Evolutionary conservation across 1,139 yeast species (phyloP).

Genomic region (Candida pseudoviswanathii): DNA sequence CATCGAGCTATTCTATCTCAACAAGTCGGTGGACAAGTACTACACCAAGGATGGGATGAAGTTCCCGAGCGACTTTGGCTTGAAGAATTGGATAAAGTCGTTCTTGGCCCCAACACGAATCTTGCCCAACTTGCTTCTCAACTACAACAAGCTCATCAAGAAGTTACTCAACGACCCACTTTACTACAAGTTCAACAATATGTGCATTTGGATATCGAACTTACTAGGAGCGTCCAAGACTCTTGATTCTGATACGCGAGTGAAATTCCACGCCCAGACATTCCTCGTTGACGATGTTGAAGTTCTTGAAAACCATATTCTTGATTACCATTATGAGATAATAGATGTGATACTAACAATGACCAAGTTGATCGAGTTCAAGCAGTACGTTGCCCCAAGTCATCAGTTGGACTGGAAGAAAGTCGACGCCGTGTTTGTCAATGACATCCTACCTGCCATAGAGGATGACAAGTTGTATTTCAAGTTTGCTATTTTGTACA

Average conservation of each 20-base stretch:
- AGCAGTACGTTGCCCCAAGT: background rate
- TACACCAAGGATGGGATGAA: conserved; percentile 8
- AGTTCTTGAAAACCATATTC: background rate
- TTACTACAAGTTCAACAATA: conserved; percentile 10
- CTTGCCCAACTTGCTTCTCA: conserved; percentile 7
- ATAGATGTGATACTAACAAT: conserved; percentile 9
- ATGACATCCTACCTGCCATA: conserved; percentile 5
- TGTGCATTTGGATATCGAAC: conserved; percentile 7
- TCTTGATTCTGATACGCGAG: background rate
- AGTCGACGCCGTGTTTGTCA: background rate
- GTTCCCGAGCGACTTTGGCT: conserved; percentile 27
- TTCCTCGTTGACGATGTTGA: conserved; percentile 3
- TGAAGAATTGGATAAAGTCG: conserved; percentile 20
- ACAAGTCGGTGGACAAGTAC: conserved; percentile 20
- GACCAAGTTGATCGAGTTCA: conserved; percentile 3
- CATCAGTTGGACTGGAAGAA: background rate
- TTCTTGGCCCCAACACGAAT: conserved; percentile 5
- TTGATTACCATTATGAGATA: conserved; percentile 13
- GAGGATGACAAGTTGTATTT: conserved; percentile 1
- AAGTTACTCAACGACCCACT: conserved; percentile 11
- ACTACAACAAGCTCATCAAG: conserved; percentile 8
- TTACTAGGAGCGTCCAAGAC: background rate
- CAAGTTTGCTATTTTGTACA: conserved; percentile 7
- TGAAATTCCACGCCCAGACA: background rate
- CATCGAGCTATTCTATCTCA: conserved; percentile 21